These are phyloP conservation scores for Annona cherimola DNA, from an alignment of 164 flowering plant genomes.

Conservation along the genomic window DNA sequence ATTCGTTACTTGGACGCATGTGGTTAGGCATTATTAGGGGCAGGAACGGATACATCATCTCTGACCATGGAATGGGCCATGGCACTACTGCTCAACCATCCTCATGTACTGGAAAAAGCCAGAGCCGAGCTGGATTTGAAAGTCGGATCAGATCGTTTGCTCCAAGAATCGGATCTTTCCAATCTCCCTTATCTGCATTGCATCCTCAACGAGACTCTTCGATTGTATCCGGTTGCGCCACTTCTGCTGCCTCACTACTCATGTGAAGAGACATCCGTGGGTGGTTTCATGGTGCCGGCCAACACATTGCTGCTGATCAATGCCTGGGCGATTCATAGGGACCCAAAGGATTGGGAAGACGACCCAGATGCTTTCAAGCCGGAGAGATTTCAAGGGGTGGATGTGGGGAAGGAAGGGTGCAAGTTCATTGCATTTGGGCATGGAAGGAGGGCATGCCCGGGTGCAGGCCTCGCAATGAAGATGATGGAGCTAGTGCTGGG, in stretches of 20 bases:
- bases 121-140: constrained; percentile 30
- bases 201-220: constrained; percentile 36
- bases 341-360: too few species aligned
- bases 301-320: constrained; percentile 43
- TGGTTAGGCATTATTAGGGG: constrained; percentile 6
- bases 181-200: constrained; percentile 35
- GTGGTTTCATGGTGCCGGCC: constrained; percentile 32
- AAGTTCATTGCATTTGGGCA: constrained; percentile 18
- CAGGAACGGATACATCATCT: constrained; percentile 42
- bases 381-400: constrained; percentile 39
- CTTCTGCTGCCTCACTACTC: constrained; percentile 46
- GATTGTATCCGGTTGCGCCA: constrained; percentile 39
- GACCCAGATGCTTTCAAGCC: constrained; percentile 43
- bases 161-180: constrained; percentile 39
- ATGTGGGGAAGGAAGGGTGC: constrained; percentile 11
- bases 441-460: constrained; percentile 23
- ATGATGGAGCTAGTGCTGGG: constrained; percentile 7
- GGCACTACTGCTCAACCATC: constrained; percentile 38
- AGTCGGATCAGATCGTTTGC: constrained; percentile 22
- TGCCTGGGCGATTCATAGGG: constrained; percentile 45
- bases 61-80: constrained; percentile 44
- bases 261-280: constrained; percentile 28
- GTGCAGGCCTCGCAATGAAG: constrained; percentile 11
- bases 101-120: constrained; percentile 24
- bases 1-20: too few species aligned